Evolutionary conservation across 1,284 basidiomycete genomes (phyloP), one percentile per base, ranked within the genome.

Genomic region (Ustilago nuda): DNA sequence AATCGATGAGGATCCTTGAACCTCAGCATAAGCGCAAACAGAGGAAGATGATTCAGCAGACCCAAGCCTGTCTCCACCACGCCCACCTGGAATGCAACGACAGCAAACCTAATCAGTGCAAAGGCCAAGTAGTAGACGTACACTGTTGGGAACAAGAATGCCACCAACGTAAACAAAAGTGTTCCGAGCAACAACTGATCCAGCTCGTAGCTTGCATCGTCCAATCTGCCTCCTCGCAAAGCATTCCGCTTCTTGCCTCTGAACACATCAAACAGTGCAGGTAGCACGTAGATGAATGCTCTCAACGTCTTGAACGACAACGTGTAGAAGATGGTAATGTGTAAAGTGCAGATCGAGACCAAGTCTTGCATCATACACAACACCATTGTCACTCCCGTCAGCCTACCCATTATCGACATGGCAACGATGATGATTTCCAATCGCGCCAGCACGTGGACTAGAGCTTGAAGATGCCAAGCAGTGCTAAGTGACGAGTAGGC

Each of bases 141-240:
- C 2, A 96, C 90, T 0, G 97, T 98, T 1, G 97, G 96, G 64
- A 94, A 92, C 5, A 98, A 88, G 85, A 99, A 98, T 0, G 92
- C 91, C 4, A 94, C 89, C 17, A 98, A 89, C 0, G 95, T 98
- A 87, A 99, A 98, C 30, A 99, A 88, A 50, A 99, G 92, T 0
- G 96, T 96, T 15, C 96, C 96, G 35, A 99, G 91, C 35, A 98
- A 89, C 12, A 98, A 89, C 85, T 98, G 95, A 85, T 99, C 96
- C 32, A 96, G 89, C 72, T 96, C 93, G 83, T 98, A 98, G 74
- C 92, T 90, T 89, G 93, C 94, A 9, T 92, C 90, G 84, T 99
- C 95, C 7, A 92, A 91, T 35, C 95, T 91, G 55, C 91, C 77
- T 89, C 53, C 94, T 89, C 33, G 98, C 88, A 32, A 92, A 89